Conservation (phyloP, 1,284 basidiomycete species). For the Rhizopogon parksii region DNA sequence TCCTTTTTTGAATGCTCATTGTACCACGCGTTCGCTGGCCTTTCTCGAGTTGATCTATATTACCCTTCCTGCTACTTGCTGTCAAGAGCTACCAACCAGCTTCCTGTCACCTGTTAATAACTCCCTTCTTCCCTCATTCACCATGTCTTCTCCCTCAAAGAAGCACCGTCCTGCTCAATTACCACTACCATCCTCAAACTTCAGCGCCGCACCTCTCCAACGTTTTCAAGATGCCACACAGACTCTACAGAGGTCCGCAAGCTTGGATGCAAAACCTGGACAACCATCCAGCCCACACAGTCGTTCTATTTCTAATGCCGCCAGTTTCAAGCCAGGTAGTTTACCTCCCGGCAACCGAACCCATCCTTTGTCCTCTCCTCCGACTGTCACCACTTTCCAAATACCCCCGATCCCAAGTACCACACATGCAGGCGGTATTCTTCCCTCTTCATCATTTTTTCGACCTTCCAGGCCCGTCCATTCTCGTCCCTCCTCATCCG, state of each 20-base stretch:
- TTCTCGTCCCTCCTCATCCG: conserved; percentile 31
- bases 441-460: conserved; percentile 70
- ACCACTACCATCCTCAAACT: conserved; percentile 12
- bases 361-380: conserved; percentile 26
- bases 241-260: conserved; percentile 8
- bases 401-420: conserved; percentile 16
- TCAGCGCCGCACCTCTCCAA: conserved; percentile 11
- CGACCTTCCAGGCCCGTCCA: conserved; percentile 51
- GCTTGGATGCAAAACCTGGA: conserved; percentile 7
- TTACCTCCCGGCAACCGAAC: conserved; percentile 6
- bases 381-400: conserved; percentile 22
- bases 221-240: conserved; percentile 8
- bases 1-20: background rate
- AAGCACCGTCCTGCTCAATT: conserved; percentile 11
- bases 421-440: conserved; percentile 66
- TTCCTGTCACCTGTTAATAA: background rate
- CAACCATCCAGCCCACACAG: conserved; percentile 1
- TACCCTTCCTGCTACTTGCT: background rate
- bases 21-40: background rate
- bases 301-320: conserved; percentile 7
- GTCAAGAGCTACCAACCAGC: background rate
- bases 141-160: background rate
- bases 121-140: conserved; percentile 2
- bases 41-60: background rate
- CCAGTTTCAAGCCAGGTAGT: conserved; percentile 1